Evolutionary conservation across 164 flowering plant genomes (phyloP).

Genomic region (Stephania yunnanensis): DNA sequence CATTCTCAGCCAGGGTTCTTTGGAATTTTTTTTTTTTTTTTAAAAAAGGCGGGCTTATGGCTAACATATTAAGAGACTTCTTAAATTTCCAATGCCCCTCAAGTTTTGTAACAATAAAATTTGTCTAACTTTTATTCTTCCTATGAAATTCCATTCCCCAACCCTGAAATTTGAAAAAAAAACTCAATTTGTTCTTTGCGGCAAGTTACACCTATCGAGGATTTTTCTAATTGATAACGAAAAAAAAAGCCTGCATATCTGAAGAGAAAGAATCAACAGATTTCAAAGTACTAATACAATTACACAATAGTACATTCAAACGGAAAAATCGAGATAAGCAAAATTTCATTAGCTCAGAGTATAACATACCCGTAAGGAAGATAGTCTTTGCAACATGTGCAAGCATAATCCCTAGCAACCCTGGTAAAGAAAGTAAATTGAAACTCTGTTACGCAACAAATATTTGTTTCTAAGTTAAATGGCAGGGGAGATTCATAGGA

Average conservation of each 20-base stretch:
- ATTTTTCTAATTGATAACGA: background rate
- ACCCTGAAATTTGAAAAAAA: background rate
- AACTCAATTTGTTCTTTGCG: background rate
- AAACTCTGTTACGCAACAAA: conserved; percentile 17
- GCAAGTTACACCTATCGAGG: background rate
- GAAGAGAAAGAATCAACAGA: background rate
- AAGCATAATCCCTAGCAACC: conserved; percentile 74
- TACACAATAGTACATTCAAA: background rate
- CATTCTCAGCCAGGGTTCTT: background rate
- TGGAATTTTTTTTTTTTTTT: background rate
- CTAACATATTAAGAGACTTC: background rate
- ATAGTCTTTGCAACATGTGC: conserved; percentile 73
- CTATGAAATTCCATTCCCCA: background rate
- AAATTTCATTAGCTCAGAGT: background rate
- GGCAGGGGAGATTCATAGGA: background rate
- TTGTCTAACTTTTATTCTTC: background rate
- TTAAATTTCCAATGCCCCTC: background rate
- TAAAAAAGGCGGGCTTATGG: background rate
- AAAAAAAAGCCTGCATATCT: background rate
- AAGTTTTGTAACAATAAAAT: background rate
- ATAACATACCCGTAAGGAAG: conserved; percentile 65
- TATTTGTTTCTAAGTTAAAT: background rate
- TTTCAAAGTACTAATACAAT: background rate
- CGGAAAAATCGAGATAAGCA: background rate
- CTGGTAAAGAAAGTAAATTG: conserved; percentile 39